A percentile compares a stretch with the other conserved stretches of the same genome.
phyloP scores from a whole-genome alignment of 192 early-diverging fungal species.

The Phycomyces blakesleeanus region DNA sequence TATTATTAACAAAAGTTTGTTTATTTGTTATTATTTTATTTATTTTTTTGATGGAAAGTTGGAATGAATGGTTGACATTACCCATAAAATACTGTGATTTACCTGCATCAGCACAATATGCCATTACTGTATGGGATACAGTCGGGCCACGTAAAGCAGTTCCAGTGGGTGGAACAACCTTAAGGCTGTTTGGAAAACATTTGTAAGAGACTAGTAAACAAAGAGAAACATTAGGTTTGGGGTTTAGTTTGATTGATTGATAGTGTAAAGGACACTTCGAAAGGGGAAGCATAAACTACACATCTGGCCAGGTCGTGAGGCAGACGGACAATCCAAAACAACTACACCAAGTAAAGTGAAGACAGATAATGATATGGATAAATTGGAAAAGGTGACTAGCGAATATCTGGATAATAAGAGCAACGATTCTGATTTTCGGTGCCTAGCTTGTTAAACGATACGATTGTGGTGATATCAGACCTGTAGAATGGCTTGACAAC shows the following conservation, averaged over 20 bases:
- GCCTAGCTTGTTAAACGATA: constrained; percentile 68
- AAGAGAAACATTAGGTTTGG: not conserved
- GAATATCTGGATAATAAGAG: constrained; percentile 1
- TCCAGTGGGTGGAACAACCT: constrained; percentile 72
- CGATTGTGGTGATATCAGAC: constrained; percentile 84
- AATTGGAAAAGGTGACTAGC: constrained; percentile 71
- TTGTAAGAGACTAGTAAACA: constrained; percentile 41
- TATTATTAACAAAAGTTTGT: not conserved
- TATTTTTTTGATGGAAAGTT: constrained; percentile 44
- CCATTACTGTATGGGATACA: constrained; percentile 79
- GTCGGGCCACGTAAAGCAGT: constrained; percentile 68
- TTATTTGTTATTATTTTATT: constrained; percentile 9
- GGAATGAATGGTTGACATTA: constrained; percentile 92
- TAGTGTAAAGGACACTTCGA: constrained; percentile 63
- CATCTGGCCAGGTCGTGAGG: constrained; percentile 65
- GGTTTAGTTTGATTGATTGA: not conserved
- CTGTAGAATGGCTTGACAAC: constrained; percentile 90
- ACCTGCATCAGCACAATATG: constrained; percentile 64
- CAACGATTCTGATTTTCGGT: constrained; percentile 1
- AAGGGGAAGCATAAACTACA: constrained; percentile 80
- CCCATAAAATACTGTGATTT: constrained; percentile 87
- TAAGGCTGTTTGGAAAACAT: constrained; percentile 78
- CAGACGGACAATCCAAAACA: constrained; percentile 56
- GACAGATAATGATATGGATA: constrained; percentile 70
- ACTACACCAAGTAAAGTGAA: constrained; percentile 53